Conservation (phyloP, 2,329 filamentous ascomycete species). For the Drechslerella dactyloides region DNA sequence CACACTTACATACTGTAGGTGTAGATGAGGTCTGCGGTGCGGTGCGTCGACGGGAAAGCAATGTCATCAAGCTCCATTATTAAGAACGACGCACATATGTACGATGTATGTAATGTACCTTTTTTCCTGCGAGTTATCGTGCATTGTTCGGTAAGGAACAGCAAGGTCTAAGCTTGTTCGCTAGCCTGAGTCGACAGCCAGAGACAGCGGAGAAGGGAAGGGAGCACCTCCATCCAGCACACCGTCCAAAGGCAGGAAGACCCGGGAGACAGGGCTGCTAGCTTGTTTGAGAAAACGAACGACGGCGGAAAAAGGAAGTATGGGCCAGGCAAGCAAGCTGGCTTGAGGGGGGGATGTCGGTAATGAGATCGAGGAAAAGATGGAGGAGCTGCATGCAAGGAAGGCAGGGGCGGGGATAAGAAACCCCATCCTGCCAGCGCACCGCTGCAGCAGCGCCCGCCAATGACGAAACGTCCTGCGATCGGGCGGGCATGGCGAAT, state of each 20-base stretch:
- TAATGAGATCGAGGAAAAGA: slow-evolving; percentile 29
- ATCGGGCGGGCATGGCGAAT: slow-evolving; percentile 42
- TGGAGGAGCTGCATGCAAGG: slow-evolving; percentile 49
- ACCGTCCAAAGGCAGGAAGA: slow-evolving; percentile 35
- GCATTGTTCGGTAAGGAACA: slow-evolving; percentile 49
- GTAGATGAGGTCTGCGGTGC: neutral
- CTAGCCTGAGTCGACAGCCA: slow-evolving; percentile 16
- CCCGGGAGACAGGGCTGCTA: slow-evolving; percentile 47
- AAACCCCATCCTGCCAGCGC: slow-evolving; percentile 48
- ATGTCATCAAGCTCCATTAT: slow-evolving; percentile 49
- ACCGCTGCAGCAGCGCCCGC: slow-evolving; percentile 48
- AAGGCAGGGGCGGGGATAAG: slow-evolving; percentile 43
- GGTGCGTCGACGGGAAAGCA: slow-evolving; percentile 41
- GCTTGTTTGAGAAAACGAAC: slow-evolving; percentile 50
- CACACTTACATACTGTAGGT: too few species aligned
- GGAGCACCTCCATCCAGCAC: neutral
- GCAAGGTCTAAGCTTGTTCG: slow-evolving; percentile 49
- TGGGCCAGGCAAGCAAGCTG: neutral
- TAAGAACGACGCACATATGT: too few species aligned
- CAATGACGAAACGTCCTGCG: slow-evolving; percentile 47
- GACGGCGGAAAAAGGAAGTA: slow-evolving; percentile 35
- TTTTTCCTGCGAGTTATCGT: slow-evolving; percentile 51
- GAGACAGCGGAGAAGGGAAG: neutral
- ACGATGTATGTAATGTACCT: slow-evolving; percentile 48
- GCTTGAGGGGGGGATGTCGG: neutral